Evolutionary conservation across 2,329 filamentous ascomycete species (phyloP).

Genomic region (Trichoderma atrobrunneum): DNA sequence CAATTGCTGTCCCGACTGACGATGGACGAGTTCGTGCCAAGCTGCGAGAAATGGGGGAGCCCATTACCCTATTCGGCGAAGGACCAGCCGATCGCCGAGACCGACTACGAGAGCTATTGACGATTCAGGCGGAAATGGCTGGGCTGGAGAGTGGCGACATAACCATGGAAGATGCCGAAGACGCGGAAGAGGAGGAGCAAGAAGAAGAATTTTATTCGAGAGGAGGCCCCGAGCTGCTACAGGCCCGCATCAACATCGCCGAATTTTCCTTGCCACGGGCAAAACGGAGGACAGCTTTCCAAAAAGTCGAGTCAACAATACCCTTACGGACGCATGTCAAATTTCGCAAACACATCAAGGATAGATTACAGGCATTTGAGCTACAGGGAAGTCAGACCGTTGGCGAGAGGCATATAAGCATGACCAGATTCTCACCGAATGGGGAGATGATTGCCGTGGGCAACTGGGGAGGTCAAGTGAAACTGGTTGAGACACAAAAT

Average conservation of each 20-base stretch:
- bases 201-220: conserved; percentile 96
- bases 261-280: conserved; percentile 80
- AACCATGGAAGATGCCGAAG: conserved; percentile 59
- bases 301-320: conserved; percentile 78
- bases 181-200: conserved; percentile 66
- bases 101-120: conserved; percentile 76
- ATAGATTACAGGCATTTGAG: conserved; percentile 77
- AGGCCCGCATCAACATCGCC: conserved; percentile 76
- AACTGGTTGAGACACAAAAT: conserved; percentile 78
- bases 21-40: conserved; percentile 79
- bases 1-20: conserved; percentile 89
- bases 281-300: conserved; percentile 70
- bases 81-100: conserved; percentile 82
- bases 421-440: conserved; percentile 85
- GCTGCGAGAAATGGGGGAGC: conserved; percentile 85
- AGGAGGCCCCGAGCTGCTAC: conserved; percentile 69
- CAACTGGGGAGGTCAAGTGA: conserved; percentile 89
- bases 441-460: conserved; percentile 82
- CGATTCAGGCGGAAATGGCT: conserved; percentile 65
- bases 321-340: conserved; percentile 87
- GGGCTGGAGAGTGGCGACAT: conserved; percentile 56
- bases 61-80: conserved; percentile 92
- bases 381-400: conserved; percentile 92
- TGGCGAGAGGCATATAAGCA: conserved; percentile 85
- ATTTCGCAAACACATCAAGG: conserved; percentile 85